A percentile compares a stretch with the other conserved stretches of the same genome.
Conservation (phyloP, 2,329 filamentous ascomycete species). For the Colletotrichum gloeosporioides region DNA sequence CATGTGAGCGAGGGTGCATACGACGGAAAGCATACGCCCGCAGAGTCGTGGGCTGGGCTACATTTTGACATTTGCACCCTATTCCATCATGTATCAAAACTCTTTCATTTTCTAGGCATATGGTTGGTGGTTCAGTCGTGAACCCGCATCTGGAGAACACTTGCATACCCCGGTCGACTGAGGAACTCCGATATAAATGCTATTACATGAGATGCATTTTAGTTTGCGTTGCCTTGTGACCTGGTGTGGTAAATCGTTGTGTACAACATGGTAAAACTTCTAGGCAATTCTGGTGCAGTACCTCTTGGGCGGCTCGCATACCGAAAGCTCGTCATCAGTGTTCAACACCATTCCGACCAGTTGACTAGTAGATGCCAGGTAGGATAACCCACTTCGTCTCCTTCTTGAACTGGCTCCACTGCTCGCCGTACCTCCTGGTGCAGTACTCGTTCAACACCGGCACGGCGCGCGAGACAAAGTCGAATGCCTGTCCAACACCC, state of each 20-base stretch:
- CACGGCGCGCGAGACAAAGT: constrained; percentile 35
- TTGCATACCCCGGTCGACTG: constrained; percentile 2
- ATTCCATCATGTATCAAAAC: not conserved
- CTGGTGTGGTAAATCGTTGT: not conserved
- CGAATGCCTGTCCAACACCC: constrained; percentile 31
- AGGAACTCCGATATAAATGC: not conserved
- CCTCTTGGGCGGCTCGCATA: not conserved
- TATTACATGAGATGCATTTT: not conserved
- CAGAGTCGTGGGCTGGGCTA: not conserved
- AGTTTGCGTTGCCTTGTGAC: not conserved
- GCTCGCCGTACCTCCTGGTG: constrained; percentile 37
- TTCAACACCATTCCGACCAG: not conserved
- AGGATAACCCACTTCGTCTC: constrained; percentile 41
- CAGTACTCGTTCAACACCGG: constrained; percentile 43
- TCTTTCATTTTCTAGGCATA: not conserved
- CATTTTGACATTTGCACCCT: not conserved
- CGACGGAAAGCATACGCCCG: not conserved
- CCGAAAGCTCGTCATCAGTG: not conserved
- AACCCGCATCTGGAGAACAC: not conserved
- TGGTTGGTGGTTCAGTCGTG: not conserved
- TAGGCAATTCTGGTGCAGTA: not conserved
- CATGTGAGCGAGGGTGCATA: constrained; percentile 49
- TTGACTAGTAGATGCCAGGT: constrained; percentile 39
- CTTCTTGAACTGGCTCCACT: constrained; percentile 43
- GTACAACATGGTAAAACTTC: not conserved